Percentiles rank a stretch among this genome's conserved stretches.
Conservation (phyloP, 2,329 filamentous ascomycete genomes). For the Davidsoniella neocaledoniae region DNA sequence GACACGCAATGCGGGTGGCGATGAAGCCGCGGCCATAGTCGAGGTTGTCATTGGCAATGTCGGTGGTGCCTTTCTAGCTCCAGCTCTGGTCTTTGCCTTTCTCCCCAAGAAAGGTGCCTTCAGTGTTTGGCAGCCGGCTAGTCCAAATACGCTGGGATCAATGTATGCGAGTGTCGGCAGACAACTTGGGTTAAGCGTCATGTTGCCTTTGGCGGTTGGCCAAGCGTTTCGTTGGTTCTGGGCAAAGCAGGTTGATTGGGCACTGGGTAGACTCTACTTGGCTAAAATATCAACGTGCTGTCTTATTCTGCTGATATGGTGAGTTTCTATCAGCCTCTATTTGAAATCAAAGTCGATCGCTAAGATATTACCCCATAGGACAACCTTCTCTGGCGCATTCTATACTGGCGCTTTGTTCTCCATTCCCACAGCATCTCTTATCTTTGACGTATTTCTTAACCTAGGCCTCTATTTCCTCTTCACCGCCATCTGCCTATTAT, state of each 20-base stretch:
- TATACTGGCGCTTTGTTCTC: constrained; percentile 42
- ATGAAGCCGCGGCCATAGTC: constrained; percentile 47
- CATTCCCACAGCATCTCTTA: constrained; percentile 41
- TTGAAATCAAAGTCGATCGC: constrained; percentile 13
- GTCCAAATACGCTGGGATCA: constrained; percentile 33
- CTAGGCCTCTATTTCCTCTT: constrained; percentile 47
- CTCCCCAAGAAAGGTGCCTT: constrained; percentile 37
- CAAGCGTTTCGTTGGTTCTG: constrained; percentile 38
- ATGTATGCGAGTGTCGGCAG: constrained; percentile 53
- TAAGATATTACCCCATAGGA: constrained; percentile 23
- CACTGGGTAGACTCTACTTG: constrained; percentile 36
- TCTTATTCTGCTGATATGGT: constrained; percentile 33
- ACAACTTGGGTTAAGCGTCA: constrained; percentile 49
- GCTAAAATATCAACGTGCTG: constrained; percentile 32
- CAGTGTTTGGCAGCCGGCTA: constrained; percentile 35
- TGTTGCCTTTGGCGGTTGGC: constrained; percentile 46
- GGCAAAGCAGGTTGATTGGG: constrained; percentile 33
- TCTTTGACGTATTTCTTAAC: constrained; percentile 53
- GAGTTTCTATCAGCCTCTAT: constrained; percentile 13
- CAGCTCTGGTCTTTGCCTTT: constrained; percentile 45
- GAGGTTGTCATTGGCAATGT: constrained; percentile 57
- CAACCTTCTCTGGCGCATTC: constrained; percentile 50
- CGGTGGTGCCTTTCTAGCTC: constrained; percentile 49
- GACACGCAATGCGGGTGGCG: constrained; percentile 51
- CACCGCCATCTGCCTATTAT: constrained; percentile 41